Percentiles rank a stretch among this genome's conserved stretches.
Conservation (phyloP, 228 moss, liverwort and hornwort genomes). For the Sphagnum fallax region DNA sequence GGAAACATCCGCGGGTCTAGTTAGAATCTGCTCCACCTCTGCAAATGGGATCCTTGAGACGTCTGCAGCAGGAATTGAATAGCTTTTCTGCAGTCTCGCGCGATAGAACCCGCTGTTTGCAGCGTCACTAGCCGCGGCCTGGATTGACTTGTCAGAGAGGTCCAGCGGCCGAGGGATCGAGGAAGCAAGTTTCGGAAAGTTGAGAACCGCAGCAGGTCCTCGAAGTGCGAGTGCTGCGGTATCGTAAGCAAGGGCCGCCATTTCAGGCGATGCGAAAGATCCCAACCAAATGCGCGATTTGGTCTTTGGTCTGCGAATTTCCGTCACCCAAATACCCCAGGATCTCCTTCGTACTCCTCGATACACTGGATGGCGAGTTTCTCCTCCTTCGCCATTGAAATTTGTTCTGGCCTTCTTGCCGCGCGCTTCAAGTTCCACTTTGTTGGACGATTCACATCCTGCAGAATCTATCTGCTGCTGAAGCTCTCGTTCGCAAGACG, state of each 20-base stretch:
- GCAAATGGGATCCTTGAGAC: constrained; percentile 6
- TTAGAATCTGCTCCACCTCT: neutral
- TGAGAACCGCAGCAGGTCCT: constrained; percentile 41
- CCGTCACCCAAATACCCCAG: constrained; percentile 72
- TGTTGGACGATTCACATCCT: constrained; percentile 6
- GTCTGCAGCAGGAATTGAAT: no score
- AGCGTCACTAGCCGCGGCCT: constrained; percentile 49
- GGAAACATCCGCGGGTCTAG: neutral
- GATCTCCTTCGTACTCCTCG: constrained; percentile 53
- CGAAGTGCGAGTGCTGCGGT: constrained; percentile 57
- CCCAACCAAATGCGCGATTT: constrained; percentile 66
- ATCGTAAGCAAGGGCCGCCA: constrained; percentile 63
- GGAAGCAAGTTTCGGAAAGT: constrained; percentile 45
- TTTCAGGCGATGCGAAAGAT: constrained; percentile 56
- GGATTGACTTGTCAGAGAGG: constrained; percentile 48
- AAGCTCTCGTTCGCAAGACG: no score
- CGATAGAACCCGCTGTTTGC: constrained; percentile 16
- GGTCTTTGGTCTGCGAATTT: constrained; percentile 61
- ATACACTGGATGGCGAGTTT: constrained; percentile 44
- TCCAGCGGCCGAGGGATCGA: constrained; percentile 33
- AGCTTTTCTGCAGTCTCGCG: no score
- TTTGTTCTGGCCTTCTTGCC: constrained; percentile 12
- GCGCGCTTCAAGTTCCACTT: constrained; percentile 26
- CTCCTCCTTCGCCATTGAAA: constrained; percentile 18
- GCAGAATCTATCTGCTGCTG: no score